phyloP scores from a whole-genome alignment of 1,284 basidiomycete species.

The Apiotrichum sp. region DNA sequence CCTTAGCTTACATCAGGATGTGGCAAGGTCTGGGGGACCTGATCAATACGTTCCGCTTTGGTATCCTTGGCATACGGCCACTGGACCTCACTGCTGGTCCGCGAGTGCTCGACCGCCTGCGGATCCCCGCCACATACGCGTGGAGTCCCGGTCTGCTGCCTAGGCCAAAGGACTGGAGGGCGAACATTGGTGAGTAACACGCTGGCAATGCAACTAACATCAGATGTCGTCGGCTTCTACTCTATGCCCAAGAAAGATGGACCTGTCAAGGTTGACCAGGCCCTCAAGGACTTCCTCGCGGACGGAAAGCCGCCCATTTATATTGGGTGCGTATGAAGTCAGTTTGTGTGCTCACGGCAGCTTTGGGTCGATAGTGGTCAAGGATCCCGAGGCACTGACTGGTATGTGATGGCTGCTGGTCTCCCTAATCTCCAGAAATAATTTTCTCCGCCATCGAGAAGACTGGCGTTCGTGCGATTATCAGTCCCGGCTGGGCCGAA shows the following conservation, averaged over 20 bases:
- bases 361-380: constrained; percentile 61
- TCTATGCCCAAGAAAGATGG: constrained; percentile 44
- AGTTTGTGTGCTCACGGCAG: constrained; percentile 30
- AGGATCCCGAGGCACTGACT: constrained; percentile 53
- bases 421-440: constrained; percentile 43
- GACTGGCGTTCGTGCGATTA: constrained; percentile 56
- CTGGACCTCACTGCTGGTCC: constrained; percentile 53
- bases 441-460: constrained; percentile 56
- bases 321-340: constrained; percentile 50
- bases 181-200: constrained; percentile 53
- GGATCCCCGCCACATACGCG: constrained; percentile 64
- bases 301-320: constrained; percentile 57
- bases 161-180: constrained; percentile 60
- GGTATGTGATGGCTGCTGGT: background rate
- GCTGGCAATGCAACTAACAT: background rate
- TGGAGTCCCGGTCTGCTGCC: constrained; percentile 61
- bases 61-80: constrained; percentile 52
- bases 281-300: constrained; percentile 51
- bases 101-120: constrained; percentile 55
- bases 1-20: constrained; percentile 6
- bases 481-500: constrained; percentile 62
- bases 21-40: constrained; percentile 54
- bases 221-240: constrained; percentile 63
- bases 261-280: constrained; percentile 51
- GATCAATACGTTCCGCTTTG: constrained; percentile 57